Evolutionary conservation across 1,139 yeast species (phyloP).

Genomic region (Sugiyamaella japonica): DNA sequence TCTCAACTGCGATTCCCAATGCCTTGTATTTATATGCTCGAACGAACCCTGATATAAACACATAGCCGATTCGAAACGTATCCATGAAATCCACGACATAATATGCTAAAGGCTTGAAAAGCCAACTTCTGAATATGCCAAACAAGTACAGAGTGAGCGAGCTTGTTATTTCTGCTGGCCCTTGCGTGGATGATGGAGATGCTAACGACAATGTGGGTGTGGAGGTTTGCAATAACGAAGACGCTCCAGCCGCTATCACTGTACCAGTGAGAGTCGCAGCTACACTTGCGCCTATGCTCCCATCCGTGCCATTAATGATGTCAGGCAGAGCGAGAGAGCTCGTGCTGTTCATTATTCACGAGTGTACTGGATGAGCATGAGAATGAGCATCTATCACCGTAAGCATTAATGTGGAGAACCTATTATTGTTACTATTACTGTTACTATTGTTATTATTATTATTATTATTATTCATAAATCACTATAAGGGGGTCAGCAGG

Average conservation of each 20-base stretch:
- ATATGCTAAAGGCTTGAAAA: not conserved
- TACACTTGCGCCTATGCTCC: not conserved
- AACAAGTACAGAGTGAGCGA: not conserved
- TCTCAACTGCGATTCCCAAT: not conserved
- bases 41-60: not conserved
- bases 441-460: no score
- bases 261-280: conserved; percentile 1
- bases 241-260: not conserved
- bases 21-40: not conserved
- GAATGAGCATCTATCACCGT: not conserved
- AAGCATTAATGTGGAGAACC: not conserved
- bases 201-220: not conserved
- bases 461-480: no score
- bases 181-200: not conserved
- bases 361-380: not conserved
- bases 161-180: not conserved
- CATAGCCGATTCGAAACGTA: not conserved
- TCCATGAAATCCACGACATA: not conserved
- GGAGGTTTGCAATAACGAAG: not conserved
- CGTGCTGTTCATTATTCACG: not conserved
- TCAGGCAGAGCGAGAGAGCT: not conserved
- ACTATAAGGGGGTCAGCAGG: no score
- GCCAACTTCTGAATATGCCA: not conserved
- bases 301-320: not conserved
- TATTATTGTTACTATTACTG: not conserved